Evolutionary conservation across 2,329 filamentous ascomycete species (phyloP).

Genomic region (Xylaria sp.): DNA sequence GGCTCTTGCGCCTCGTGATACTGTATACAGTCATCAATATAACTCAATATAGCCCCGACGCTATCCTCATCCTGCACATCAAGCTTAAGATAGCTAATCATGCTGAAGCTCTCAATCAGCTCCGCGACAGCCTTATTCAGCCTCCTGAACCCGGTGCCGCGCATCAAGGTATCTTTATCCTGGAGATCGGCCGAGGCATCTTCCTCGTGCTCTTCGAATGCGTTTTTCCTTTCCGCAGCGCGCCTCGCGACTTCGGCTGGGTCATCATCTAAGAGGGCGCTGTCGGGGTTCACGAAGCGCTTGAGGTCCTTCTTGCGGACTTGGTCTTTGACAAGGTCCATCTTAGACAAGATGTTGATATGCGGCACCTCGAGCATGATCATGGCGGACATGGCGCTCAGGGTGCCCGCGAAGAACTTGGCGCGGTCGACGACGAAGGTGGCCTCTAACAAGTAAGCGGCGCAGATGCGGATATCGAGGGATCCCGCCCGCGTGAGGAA

Average conservation of each 20-base stretch:
- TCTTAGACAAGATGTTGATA: constrained; percentile 95
- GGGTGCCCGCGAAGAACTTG: constrained; percentile 95
- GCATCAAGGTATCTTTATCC: constrained; percentile 74
- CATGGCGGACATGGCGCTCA: constrained; percentile 99
- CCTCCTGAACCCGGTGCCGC: constrained; percentile 78
- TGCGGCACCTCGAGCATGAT: constrained; percentile 97
- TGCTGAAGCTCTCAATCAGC: constrained; percentile 95
- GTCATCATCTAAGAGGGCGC: constrained; percentile 80
- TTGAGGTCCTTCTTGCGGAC: constrained; percentile 87
- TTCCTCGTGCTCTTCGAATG: constrained; percentile 43
- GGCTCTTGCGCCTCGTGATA: constrained; percentile 45
- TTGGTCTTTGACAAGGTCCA: constrained; percentile 93
- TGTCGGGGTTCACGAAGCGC: constrained; percentile 87
- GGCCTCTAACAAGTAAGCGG: constrained; percentile 91
- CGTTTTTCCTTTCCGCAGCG: constrained; percentile 40
- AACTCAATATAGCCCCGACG: constrained; percentile 69
- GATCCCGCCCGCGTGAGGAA: constrained; percentile 79
- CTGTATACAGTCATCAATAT: constrained; percentile 57
- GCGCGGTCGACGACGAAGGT: constrained; percentile 95
- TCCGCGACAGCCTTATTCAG: constrained; percentile 88
- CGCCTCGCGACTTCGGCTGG: constrained; percentile 58
- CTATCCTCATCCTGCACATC: constrained; percentile 93
- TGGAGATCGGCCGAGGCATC: constrained; percentile 65
- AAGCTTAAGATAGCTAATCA: constrained; percentile 93
- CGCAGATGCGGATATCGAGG: constrained; percentile 89